Evolutionary conservation across 139 green algal genomes (phyloP), one percentile per base, ranked within the genome.

Genomic region (Chlamydomonas urium): DNA sequence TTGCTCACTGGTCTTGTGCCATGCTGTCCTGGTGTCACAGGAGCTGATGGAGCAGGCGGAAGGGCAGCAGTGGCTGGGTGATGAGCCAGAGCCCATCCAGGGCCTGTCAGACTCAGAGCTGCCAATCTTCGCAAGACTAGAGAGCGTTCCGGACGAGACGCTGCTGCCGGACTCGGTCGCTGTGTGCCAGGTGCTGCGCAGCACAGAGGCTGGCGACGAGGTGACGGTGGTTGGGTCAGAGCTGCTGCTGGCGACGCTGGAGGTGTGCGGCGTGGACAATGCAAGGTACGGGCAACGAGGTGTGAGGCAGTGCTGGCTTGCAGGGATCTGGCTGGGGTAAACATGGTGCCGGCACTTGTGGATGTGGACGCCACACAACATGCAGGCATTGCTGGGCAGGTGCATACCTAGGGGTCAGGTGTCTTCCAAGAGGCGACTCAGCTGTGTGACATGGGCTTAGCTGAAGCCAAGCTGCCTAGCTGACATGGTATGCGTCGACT

Each of bases 191-290:
- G n/a, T n/a, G n/a, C 26, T 4, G 77, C 77, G 0, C 31, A 57
- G 14, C 17, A 79, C 32, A 38, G 4, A 36, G 31, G 33, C 38
- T 45, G 33, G 26, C 42, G 60, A 42, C 17, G 60, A 31, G 17
- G 60, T n/a, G 5, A 45, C 42, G 56, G 66, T 77, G 62, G 0
- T 58, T 42, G 34, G 68, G 31, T 23, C 32, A 5, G 86, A 96
- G 83, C 62, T 86, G 37, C 71, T 97, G 80, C 83, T 97, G 50
- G 86, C 89, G 8, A 88, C 93, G 0, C 69, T 97, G 65, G 93
- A 97, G 72, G 84, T 73, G 10, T 91, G 78, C 38, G 92, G 93
- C 0, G 85, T 97, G 17, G 88, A 94, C 74, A 97, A 97, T 74
- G 89, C 87, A 8, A 76, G 92, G 75, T 86, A 65, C 17, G 75